Conservation (phyloP, 352 stramenopile species). For the Globisporangium spinosum region DNA sequence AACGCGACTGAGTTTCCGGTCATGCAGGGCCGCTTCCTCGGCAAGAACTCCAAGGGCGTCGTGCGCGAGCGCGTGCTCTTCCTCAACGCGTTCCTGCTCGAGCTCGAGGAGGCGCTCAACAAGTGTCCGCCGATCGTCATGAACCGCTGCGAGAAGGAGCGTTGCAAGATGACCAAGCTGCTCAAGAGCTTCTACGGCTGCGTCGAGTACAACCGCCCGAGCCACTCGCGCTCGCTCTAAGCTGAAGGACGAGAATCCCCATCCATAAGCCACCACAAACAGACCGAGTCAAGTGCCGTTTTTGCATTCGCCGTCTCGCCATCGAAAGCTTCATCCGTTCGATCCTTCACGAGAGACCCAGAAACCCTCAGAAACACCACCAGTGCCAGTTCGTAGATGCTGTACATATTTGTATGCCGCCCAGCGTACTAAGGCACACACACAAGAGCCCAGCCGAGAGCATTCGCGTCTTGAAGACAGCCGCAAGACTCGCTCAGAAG, state of each 20-base stretch:
- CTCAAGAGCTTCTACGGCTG: conserved; percentile 86
- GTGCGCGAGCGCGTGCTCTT: conserved; percentile 75
- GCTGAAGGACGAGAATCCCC: neutral
- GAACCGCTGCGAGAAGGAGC: conserved; percentile 70
- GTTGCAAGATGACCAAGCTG: conserved; percentile 81
- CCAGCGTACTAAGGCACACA: neutral
- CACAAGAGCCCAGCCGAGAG: neutral
- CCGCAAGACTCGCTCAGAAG: neutral
- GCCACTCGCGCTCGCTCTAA: conserved; percentile 54
- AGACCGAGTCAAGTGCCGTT: conserved; percentile 6
- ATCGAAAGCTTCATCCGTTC: neutral
- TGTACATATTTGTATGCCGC: conserved; percentile 5
- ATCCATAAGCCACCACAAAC: neutral
- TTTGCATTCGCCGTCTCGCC: conserved; percentile 1
- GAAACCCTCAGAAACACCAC: conserved; percentile 9
- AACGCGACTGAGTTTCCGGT: conserved; percentile 69
- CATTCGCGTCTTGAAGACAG: neutral
- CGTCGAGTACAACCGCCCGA: conserved; percentile 37
- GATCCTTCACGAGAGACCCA: neutral
- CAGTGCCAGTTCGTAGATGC: conserved; percentile 9
- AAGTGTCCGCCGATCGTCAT: conserved; percentile 76
- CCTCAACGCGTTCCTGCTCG: conserved; percentile 76
- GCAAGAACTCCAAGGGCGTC: conserved; percentile 81
- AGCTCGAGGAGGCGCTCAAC: conserved; percentile 69
- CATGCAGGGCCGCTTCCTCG: conserved; percentile 62